Evolutionary conservation across 257 asterid genomes (phyloP), one percentile per base, ranked within the genome.

Genomic region (Marsdenia floribunda): DNA sequence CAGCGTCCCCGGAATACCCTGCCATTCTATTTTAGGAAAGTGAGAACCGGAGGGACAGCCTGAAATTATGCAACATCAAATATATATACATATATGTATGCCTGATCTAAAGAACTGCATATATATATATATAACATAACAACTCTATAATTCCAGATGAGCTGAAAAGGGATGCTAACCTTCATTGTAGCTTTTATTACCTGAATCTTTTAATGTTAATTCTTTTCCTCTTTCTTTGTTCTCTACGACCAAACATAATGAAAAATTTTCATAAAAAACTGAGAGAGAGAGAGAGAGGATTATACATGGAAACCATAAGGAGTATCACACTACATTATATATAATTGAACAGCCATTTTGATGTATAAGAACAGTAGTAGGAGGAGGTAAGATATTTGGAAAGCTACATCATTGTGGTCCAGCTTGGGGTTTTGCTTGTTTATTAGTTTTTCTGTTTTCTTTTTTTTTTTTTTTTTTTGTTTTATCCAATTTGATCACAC

Each of bases 321-420:
- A 60, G n/a, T 59, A 59, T 35, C 38, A 59, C 16, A 26, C 10
- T 3, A 12, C 67, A 60, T 4, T 26, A 29, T 29, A 21, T 60
- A 12, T 14, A 2, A 6, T 12, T 5, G 67, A 12, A 61, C n/a
- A 33, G 6, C 12, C 19, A 60, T 60, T 24, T 26, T 24, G 21
- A 61, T 26, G 40, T 29, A 14, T 33, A 38, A 29, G 42, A 29
- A 60, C 21, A 60, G 9, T 60, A 26, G 40, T 10, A 10, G 15
- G 2, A 49, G 15, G 3, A 12, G 15, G 15, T 12, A 52, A 54
- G 73, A 38, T 49, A 22, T 26, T 68, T 69, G 3, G 29, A 44
- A 44, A 71, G 26, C 10, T 44, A 44, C 49, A 44, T 44, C 12
- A 44, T 22, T 50, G 75, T 70, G 72, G 80, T 50, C 76, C 76